phyloP scores from a whole-genome alignment of 2,329 filamentous ascomycete species.

The Waltergamsia citrina region DNA sequence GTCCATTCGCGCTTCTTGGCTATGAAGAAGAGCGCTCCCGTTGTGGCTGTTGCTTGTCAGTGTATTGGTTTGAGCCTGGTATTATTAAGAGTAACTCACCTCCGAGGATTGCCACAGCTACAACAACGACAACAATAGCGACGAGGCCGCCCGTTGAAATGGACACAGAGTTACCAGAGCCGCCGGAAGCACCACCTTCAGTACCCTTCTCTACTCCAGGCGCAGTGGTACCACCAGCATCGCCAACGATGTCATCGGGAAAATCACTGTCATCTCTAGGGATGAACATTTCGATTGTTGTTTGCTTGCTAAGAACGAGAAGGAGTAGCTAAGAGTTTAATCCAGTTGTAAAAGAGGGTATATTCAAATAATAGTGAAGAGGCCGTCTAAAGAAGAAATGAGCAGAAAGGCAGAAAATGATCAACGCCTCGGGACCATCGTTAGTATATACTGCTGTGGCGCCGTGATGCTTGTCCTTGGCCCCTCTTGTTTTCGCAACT shows the following conservation, averaged over 20 bases:
- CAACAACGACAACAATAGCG: slow-evolving; percentile 66
- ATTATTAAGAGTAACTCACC: slow-evolving; percentile 39
- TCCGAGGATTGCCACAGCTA: slow-evolving; percentile 56
- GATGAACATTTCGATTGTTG: slow-evolving; percentile 1
- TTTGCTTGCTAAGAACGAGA: too few relatives aligned
- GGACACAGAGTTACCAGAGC: slow-evolving; percentile 41
- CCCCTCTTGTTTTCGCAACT: background rate
- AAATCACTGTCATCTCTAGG: slow-evolving; percentile 3
- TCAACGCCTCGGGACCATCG: background rate
- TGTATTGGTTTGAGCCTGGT: background rate
- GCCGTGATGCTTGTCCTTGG: background rate
- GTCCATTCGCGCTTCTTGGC: slow-evolving; percentile 84
- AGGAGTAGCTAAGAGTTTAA: too few relatives aligned
- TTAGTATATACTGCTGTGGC: slow-evolving; percentile 1
- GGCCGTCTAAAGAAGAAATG: background rate
- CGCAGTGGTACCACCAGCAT: slow-evolving; percentile 21
- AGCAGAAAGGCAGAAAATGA: background rate
- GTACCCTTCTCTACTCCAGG: slow-evolving; percentile 31
- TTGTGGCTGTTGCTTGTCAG: slow-evolving; percentile 38
- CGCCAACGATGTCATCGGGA: slow-evolving; percentile 9
- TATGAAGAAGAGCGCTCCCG: slow-evolving; percentile 62
- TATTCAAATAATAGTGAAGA: background rate
- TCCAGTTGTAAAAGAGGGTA: too few relatives aligned
- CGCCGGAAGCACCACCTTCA: slow-evolving; percentile 58
- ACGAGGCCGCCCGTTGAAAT: slow-evolving; percentile 57